phyloP scores from a whole-genome alignment of 371 early-diverging fungal species.

The Mucor saturninus region DNA sequence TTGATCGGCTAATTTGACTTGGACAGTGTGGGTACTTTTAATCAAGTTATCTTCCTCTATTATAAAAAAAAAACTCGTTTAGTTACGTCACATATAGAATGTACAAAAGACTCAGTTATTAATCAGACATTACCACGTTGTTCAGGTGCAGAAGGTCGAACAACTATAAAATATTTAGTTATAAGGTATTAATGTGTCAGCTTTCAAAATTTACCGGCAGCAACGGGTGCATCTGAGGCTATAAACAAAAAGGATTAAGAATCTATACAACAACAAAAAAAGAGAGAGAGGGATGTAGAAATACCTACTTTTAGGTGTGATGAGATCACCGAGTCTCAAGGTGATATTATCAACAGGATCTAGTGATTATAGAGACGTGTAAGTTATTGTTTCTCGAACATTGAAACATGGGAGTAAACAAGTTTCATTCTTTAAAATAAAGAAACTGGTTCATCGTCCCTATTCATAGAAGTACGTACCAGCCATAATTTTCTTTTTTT shows the following conservation, averaged over 20 bases:
- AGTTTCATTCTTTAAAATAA: not conserved
- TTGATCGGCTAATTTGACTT: slow-evolving; percentile 81
- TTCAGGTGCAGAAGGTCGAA: not conserved
- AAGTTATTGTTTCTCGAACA: too few relatives aligned
- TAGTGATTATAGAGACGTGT: not conserved
- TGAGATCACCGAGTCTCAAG: slow-evolving; percentile 38
- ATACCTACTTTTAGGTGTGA: slow-evolving; percentile 33
- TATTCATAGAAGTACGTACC: not conserved
- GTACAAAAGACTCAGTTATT: too few relatives aligned
- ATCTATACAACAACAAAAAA: not conserved
- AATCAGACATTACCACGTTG: too few relatives aligned
- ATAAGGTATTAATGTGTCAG: too few relatives aligned
- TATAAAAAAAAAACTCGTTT: too few relatives aligned
- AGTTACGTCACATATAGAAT: too few relatives aligned
- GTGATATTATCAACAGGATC: slow-evolving; percentile 39
- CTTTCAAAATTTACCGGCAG: not conserved
- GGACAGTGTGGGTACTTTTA: slow-evolving; percentile 70
- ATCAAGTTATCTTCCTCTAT: slow-evolving; percentile 40
- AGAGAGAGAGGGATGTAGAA: not conserved
- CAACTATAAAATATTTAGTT: not conserved
- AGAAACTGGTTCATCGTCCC: not conserved
- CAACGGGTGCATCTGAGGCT: not conserved
- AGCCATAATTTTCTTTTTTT: not conserved
- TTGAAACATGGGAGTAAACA: too few relatives aligned
- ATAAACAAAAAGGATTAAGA: not conserved